Base-by-base conservation (phyloP, 345 rosid genomes). In the Mercurialis annua region DNA sequence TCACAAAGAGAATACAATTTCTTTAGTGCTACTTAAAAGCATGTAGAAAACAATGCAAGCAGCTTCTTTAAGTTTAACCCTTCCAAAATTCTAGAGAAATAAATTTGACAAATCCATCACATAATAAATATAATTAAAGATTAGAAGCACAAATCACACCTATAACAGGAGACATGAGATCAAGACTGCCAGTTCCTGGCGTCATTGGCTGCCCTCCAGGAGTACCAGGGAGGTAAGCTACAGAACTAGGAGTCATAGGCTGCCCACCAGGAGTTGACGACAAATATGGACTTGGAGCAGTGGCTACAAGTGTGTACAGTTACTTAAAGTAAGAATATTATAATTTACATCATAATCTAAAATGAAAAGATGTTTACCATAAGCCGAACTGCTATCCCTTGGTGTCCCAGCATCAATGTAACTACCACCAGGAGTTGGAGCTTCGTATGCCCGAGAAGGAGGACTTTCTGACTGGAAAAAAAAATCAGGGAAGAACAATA, bases 121-220 rank as follows among this genome's bases (percentile, higher is more conserved):
- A 17, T 38, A 23, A 26, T n/a, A 14, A 16, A 38, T 26, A 20
- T n/a, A 36, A 48, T 23, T 48, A 71, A 62, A n/a, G 30, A 34
- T 10, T 33, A 33, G 31, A 62, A 53, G 21, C 18, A 47, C 38
- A 64, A 20, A 46, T 53, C 77, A 7, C 53, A 94, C 92, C 95
- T 82, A 87, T 74, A 60, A 78, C 96, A 68, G 99, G 97, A 70
- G 99, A 94, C 96, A 90, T 89, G 65, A 76, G 73, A 82, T 94
- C 95, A 21, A 85, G 86, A 77, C 97, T 92, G 43, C 84, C 91
- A 36, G 87, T 84, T 46, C 87, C 89, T 16, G 99, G 99, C 21
- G 97, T 94, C 99, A 94, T 94, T 49, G 94, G 97, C 74, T 94
- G 99, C 66, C 97, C 97, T 44, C 97, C 97, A 48, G 97, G 99